Percentiles rank a stretch among this genome's conserved stretches.
Conservation (phyloP, 2,329 filamentous ascomycete species). For the Aspergillus phoenicis region DNA sequence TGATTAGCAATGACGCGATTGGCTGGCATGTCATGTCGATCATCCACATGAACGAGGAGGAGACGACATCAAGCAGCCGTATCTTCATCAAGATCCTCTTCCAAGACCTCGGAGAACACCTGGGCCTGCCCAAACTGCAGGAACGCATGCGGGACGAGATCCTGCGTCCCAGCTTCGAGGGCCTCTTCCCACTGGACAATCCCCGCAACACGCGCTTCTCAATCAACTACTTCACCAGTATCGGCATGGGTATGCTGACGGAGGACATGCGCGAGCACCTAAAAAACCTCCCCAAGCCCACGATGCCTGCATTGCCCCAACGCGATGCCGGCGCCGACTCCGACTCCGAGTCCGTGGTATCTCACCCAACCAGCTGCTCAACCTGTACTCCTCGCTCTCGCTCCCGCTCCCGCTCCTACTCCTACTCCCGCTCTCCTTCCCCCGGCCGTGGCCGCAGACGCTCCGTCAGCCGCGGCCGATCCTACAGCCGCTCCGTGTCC, state of each 20-base stretch:
- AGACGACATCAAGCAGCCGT: slow-evolving; percentile 92
- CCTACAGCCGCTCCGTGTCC: slow-evolving; percentile 36
- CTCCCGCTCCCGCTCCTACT: slow-evolving; percentile 43
- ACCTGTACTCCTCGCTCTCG: slow-evolving; percentile 41
- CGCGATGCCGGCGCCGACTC: slow-evolving; percentile 63
- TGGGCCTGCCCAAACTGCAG: slow-evolving; percentile 79
- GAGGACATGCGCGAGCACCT: slow-evolving; percentile 93
- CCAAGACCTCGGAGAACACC: slow-evolving; percentile 83
- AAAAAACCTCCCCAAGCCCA: slow-evolving; percentile 85
- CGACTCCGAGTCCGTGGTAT: slow-evolving; percentile 64
- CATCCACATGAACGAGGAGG: slow-evolving; percentile 91
- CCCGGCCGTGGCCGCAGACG: slow-evolving; percentile 31
- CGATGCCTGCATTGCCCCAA: slow-evolving; percentile 67
- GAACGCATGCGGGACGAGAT: slow-evolving; percentile 76
- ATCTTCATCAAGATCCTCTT: slow-evolving; percentile 99
- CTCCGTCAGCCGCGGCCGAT: slow-evolving; percentile 30
- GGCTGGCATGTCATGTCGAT: slow-evolving; percentile 87
- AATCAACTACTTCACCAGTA: slow-evolving; percentile 99
- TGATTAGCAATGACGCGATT: slow-evolving; percentile 84
- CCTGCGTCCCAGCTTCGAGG: slow-evolving; percentile 75
- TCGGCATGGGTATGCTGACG: slow-evolving; percentile 91
- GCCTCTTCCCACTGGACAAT: slow-evolving; percentile 87
- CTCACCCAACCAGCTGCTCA: slow-evolving; percentile 39
- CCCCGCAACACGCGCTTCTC: slow-evolving; percentile 90
- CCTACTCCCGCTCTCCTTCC: slow-evolving; percentile 41